Percentiles rank a stretch among this genome's conserved stretches.
These are phyloP conservation scores for Clathrus columnatus DNA, from an alignment of 768 basidiomycete species.

Conservation along the genomic window DNA sequence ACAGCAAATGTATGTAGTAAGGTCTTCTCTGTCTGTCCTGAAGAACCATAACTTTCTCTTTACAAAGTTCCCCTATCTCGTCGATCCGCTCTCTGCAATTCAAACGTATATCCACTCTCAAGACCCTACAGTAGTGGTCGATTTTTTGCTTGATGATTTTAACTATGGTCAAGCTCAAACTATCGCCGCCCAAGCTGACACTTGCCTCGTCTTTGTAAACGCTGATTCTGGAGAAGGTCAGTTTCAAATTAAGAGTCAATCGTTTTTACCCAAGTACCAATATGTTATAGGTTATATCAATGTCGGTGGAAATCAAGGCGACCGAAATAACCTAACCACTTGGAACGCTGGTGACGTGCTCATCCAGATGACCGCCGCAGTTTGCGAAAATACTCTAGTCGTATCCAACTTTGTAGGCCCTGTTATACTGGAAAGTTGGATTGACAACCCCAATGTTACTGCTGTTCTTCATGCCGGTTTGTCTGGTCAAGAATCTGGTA, in stretches of 20 bases:
- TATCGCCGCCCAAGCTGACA: slow-evolving; percentile 39
- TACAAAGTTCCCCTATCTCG: slow-evolving; percentile 17
- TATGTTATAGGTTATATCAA: slow-evolving; percentile 33
- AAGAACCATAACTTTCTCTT: background rate
- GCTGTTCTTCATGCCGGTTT: slow-evolving; percentile 38
- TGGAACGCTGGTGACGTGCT: slow-evolving; percentile 54
- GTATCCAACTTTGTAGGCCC: slow-evolving; percentile 75
- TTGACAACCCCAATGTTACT: slow-evolving; percentile 54
- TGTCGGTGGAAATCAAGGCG: slow-evolving; percentile 53
- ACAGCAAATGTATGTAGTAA: slow-evolving; percentile 46
- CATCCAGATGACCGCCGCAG: slow-evolving; percentile 54
- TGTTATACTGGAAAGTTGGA: slow-evolving; percentile 61
- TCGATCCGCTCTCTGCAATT: slow-evolving; percentile 17
- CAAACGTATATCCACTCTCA: background rate
- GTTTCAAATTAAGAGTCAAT: background rate
- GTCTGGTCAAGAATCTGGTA: slow-evolving; percentile 63
- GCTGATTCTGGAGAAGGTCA: slow-evolving; percentile 75
- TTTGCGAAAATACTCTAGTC: slow-evolving; percentile 57
- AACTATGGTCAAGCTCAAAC: slow-evolving; percentile 7
- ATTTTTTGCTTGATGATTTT: slow-evolving; percentile 9
- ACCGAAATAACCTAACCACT: slow-evolving; percentile 41
- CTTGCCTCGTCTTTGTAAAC: slow-evolving; percentile 73
- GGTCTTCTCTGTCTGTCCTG: background rate
- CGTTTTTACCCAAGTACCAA: background rate
- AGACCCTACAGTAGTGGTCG: slow-evolving; percentile 5